A percentile compares a stretch with the other conserved stretches of the same genome.
phyloP scores from a whole-genome alignment of 2,329 filamentous ascomycete genomes.

The Colletotrichum liaoningense region DNA sequence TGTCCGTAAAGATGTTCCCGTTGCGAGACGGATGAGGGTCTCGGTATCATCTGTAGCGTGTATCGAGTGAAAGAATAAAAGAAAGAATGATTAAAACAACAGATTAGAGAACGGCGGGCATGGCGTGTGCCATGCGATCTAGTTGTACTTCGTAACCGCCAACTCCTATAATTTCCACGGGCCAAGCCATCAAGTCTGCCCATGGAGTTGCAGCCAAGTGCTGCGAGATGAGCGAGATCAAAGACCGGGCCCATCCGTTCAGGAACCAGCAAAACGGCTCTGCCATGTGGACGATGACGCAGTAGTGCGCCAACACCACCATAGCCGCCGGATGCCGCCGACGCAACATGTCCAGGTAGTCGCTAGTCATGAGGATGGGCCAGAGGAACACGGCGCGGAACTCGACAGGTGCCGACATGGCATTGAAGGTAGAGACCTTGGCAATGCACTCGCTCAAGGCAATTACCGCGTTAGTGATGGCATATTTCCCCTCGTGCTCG shows the following conservation, averaged over 20 bases:
- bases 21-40: neutral
- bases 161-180: slow-evolving; percentile 15
- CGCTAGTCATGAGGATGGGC: slow-evolving; percentile 40
- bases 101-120: slow-evolving; percentile 17
- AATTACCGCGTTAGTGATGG: slow-evolving; percentile 23
- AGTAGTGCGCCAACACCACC: slow-evolving; percentile 40
- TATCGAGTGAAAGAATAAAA: neutral
- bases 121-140: slow-evolving; percentile 16
- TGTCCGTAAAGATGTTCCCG: neutral
- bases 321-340: slow-evolving; percentile 37
- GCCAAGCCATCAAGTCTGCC: slow-evolving; percentile 23
- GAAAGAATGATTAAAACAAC: neutral
- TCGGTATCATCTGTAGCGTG: neutral
- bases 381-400: slow-evolving; percentile 39
- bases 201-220: slow-evolving; percentile 22
- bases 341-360: slow-evolving; percentile 37
- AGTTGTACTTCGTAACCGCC: slow-evolving; percentile 12
- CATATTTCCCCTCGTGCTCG: slow-evolving; percentile 25
- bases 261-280: slow-evolving; percentile 39
- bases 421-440: slow-evolving; percentile 21
- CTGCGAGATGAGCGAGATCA: slow-evolving; percentile 19
- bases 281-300: slow-evolving; percentile 38
- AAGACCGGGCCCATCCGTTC: slow-evolving; percentile 25
- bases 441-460: slow-evolving; percentile 25
- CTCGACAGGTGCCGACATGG: slow-evolving; percentile 37